Percentiles rank a stretch among this genome's conserved stretches.
phyloP scores from a whole-genome alignment of 345 rosid species.

The Populus deltoides region DNA sequence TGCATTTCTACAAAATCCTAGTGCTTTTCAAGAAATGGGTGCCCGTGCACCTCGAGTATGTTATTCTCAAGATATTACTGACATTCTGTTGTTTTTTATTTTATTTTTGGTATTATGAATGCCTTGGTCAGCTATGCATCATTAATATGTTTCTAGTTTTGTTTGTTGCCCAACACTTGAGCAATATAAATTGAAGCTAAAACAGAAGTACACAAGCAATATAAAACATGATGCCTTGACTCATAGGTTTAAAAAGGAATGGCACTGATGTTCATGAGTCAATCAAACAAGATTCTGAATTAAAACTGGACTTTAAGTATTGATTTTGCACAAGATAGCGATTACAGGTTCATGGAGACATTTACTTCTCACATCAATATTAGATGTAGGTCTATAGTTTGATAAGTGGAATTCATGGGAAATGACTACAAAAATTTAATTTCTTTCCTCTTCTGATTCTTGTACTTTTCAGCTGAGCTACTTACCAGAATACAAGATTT shows the following conservation, averaged over 20 bases:
- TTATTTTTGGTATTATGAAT: too few species aligned
- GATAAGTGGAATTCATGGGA: background rate
- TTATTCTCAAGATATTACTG: conserved; percentile 15
- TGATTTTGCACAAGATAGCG: background rate
- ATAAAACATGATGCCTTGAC: background rate
- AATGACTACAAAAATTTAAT: background rate
- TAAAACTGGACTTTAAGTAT: background rate
- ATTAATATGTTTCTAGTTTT: background rate
- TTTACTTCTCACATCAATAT: background rate
- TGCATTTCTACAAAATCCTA: conserved; percentile 87
- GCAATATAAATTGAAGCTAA: background rate
- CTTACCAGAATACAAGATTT: background rate
- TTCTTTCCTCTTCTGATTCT: background rate
- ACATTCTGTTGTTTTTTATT: background rate
- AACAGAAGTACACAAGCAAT: background rate
- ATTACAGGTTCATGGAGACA: background rate
- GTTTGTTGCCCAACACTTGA: background rate
- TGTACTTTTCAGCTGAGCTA: background rate
- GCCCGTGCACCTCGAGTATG: conserved; percentile 94
- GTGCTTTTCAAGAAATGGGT: conserved; percentile 92
- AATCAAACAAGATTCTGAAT: background rate
- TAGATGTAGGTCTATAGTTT: background rate
- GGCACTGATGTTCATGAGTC: background rate
- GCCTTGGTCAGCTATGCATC: background rate
- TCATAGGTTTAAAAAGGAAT: background rate